Conservation (phyloP, 2,329 filamentous ascomycete species). For the Sporothrix euskadiensis region DNA sequence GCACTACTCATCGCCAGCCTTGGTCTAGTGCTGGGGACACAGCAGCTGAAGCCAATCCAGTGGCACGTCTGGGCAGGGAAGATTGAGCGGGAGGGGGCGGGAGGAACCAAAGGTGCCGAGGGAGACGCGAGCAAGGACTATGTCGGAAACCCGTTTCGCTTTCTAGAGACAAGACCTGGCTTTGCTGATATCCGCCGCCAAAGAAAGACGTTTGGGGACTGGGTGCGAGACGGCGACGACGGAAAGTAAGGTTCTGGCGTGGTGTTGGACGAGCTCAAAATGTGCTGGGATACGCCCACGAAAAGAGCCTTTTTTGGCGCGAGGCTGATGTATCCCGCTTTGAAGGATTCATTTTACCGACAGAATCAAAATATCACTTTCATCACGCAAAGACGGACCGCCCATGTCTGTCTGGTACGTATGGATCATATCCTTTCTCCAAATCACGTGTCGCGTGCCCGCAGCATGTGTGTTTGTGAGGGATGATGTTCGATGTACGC, state of each 20-base stretch:
- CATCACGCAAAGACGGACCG: neutral
- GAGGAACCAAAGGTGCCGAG: slow-evolving; percentile 56
- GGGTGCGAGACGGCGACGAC: slow-evolving; percentile 53
- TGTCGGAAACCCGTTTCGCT: slow-evolving; percentile 74
- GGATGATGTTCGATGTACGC: neutral
- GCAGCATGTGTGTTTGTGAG: no score
- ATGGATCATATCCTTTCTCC: neutral
- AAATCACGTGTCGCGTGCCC: neutral
- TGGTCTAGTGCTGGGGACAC: slow-evolving; percentile 77
- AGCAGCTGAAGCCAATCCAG: slow-evolving; percentile 79
- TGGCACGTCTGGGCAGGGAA: slow-evolving; percentile 81
- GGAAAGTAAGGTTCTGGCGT: slow-evolving; percentile 16
- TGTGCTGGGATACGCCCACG: neutral
- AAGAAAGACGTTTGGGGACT: slow-evolving; percentile 75
- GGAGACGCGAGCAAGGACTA: slow-evolving; percentile 68
- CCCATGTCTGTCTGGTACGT: neutral
- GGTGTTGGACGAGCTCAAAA: neutral
- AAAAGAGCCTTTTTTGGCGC: neutral
- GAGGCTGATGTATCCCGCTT: neutral
- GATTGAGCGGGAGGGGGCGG: slow-evolving; percentile 73
- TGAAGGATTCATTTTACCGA: neutral
- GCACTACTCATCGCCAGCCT: slow-evolving; percentile 78
- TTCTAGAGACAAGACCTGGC: slow-evolving; percentile 75
- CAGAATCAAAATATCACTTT: neutral
- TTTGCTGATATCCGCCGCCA: slow-evolving; percentile 87